Conservation (phyloP, 306 rosid genomes). For the Prunus dulcis region DNA sequence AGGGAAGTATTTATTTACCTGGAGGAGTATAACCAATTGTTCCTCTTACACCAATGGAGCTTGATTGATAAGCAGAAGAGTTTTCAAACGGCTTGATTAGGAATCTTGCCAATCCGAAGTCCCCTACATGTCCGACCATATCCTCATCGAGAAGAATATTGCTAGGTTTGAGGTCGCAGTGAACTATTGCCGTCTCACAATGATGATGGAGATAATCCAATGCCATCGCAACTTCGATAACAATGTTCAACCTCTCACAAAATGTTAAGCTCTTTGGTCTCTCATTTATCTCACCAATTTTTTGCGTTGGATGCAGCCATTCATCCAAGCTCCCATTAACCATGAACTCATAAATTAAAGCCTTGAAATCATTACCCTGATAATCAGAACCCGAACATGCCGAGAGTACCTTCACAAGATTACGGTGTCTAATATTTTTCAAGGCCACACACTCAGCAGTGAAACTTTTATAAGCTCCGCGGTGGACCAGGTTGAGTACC, state of each 20-base stretch:
- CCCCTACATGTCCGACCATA: slow-evolving; percentile 25
- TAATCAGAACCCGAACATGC: slow-evolving; percentile 20
- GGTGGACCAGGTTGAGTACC: slow-evolving; percentile 33
- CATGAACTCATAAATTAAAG: slow-evolving; percentile 40
- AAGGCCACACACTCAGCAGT: slow-evolving; percentile 33
- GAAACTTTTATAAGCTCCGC: slow-evolving; percentile 40
- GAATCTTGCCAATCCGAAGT: no score
- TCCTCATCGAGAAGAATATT: slow-evolving; percentile 30
- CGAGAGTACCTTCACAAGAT: slow-evolving; percentile 42
- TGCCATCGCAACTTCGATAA: no score
- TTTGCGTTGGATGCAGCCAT: slow-evolving; percentile 27
- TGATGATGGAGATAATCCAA: slow-evolving; percentile 18
- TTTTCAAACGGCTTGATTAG: no score
- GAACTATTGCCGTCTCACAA: slow-evolving; percentile 33
- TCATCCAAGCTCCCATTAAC: slow-evolving; percentile 23
- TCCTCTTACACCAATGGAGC: no score
- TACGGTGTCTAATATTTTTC: slow-evolving; percentile 28
- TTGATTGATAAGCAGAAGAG: no score
- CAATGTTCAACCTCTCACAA: no score
- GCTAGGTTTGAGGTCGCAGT: slow-evolving; percentile 38
- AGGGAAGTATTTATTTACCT: no score
- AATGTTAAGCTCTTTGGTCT: not conserved
- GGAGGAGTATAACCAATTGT: no score
- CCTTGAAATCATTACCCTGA: slow-evolving; percentile 31
- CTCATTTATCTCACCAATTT: no score